Conservation (phyloP, 192 early-diverging fungal species). For the Coemansia sp. region DNA sequence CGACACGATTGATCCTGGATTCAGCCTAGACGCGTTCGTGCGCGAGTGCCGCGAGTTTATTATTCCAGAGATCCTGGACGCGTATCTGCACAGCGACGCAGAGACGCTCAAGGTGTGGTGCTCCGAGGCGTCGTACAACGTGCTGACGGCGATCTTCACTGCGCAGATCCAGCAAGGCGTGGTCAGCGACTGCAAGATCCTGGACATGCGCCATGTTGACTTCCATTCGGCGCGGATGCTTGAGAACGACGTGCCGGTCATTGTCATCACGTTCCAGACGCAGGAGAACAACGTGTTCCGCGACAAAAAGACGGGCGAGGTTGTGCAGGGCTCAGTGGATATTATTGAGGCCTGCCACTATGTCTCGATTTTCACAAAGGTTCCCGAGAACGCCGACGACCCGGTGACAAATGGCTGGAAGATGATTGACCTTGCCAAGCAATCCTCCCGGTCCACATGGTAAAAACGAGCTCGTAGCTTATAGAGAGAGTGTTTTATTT, state of each 20-base stretch:
- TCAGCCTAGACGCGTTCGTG: slow-evolving; percentile 84
- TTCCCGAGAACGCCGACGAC: slow-evolving; percentile 73
- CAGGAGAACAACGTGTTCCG: slow-evolving; percentile 95
- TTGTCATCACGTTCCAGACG: slow-evolving; percentile 86
- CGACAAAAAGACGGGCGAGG: slow-evolving; percentile 77
- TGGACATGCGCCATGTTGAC: slow-evolving; percentile 90
- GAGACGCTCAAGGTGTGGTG: slow-evolving; percentile 89
- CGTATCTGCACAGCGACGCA: slow-evolving; percentile 82
- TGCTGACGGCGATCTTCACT: slow-evolving; percentile 79
- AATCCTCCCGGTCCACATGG: slow-evolving; percentile 55
- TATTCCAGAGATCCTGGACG: slow-evolving; percentile 95
- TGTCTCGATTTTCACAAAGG: slow-evolving; percentile 88
- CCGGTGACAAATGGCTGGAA: slow-evolving; percentile 88
- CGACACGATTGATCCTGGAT: slow-evolving; percentile 80
- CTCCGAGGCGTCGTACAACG: slow-evolving; percentile 85
- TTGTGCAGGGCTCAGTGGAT: slow-evolving; percentile 86
- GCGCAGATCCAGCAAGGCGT: slow-evolving; percentile 85
- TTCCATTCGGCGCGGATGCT: slow-evolving; percentile 86
- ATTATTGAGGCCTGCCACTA: slow-evolving; percentile 85
- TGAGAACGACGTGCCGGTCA: slow-evolving; percentile 91
- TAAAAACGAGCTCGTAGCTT: slow-evolving; percentile 9
- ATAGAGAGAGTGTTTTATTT: too few relatives aligned
- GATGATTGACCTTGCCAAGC: slow-evolving; percentile 89
- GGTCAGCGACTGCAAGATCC: slow-evolving; percentile 89
- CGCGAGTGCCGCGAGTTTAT: slow-evolving; percentile 89